These are phyloP conservation scores for Croton setiger DNA, from an alignment of 441 rosid species.

Conservation along the genomic window DNA sequence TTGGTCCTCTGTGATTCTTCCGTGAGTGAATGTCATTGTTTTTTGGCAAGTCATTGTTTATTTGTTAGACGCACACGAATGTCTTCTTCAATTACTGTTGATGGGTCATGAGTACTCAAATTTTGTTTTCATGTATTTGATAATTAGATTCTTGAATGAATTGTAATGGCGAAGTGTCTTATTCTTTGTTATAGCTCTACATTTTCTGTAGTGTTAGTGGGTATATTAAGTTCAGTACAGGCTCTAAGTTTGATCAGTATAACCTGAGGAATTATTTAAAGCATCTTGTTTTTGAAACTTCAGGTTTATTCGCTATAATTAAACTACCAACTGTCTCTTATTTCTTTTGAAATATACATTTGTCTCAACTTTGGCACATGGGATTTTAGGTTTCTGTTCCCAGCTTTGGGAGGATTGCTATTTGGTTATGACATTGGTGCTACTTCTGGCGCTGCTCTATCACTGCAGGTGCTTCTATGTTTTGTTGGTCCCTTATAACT, in stretches of 20 bases:
- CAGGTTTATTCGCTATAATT: neutral
- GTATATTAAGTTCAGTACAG: neutral
- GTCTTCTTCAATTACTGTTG: neutral
- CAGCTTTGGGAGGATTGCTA: conserved; percentile 86
- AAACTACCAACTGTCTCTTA: neutral
- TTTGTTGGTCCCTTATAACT: conserved; percentile 10
- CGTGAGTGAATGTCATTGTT: conserved; percentile 45
- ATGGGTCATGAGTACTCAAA: neutral
- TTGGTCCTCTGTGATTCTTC: conserved; percentile 83
- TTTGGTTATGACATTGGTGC: conserved; percentile 99
- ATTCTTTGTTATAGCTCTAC: neutral
- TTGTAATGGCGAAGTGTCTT: neutral
- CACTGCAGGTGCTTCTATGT: conserved; percentile 61
- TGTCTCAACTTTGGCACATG: conserved; percentile 15
- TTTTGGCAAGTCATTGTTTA: no score
- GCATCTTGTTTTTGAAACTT: neutral
- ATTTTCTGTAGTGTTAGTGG: neutral
- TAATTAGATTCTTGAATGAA: neutral
- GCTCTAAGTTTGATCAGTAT: neutral
- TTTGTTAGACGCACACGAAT: neutral
- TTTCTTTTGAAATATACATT: neutral
- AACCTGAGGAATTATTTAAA: conserved; percentile 5
- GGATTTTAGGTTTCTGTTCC: conserved; percentile 74
- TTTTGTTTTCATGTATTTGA: neutral
- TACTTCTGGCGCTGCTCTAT: conserved; percentile 87